phyloP scores from a whole-genome alignment of 768 basidiomycete genomes.

The Rhizopogon vesiculosus region DNA sequence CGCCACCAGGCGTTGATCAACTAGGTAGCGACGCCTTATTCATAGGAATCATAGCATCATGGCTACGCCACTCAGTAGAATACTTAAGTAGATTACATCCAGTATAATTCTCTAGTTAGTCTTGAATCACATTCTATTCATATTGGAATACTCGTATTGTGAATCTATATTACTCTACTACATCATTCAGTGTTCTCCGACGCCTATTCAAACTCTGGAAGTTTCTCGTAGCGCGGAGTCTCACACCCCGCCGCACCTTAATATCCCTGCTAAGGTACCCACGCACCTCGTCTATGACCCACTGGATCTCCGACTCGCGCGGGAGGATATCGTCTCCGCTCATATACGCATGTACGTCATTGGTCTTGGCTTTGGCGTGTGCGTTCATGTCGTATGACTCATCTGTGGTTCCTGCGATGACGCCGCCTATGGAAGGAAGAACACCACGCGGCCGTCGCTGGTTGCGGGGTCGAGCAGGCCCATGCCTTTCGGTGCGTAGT shows the following conservation, averaged over 20 bases:
- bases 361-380: background rate
- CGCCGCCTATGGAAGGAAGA: conserved; percentile 98
- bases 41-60: no score
- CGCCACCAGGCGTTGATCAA: no score
- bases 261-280: conserved; percentile 89
- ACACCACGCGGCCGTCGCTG: conserved; percentile 95
- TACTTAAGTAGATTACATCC: no score
- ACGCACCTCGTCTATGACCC: conserved; percentile 92
- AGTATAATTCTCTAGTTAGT: no score
- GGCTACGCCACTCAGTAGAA: no score
- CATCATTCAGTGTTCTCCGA: no score
- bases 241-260: conserved; percentile 87
- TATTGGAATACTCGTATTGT: no score
- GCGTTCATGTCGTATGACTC: conserved; percentile 64
- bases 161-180: no score
- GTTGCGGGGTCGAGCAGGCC: conserved; percentile 94
- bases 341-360: background rate
- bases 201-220: no score
- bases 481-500: conserved; percentile 94
- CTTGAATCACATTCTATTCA: no score
- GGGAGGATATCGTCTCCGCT: conserved; percentile 63
- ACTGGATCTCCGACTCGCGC: conserved; percentile 90
- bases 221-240: no score
- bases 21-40: no score
- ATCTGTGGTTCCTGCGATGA: conserved; percentile 97